A percentile compares a stretch with the other conserved stretches of the same genome.
These are phyloP conservation scores for Candida stauntonica DNA, from an alignment of 805 yeast genomes.

Conservation along the genomic window DNA sequence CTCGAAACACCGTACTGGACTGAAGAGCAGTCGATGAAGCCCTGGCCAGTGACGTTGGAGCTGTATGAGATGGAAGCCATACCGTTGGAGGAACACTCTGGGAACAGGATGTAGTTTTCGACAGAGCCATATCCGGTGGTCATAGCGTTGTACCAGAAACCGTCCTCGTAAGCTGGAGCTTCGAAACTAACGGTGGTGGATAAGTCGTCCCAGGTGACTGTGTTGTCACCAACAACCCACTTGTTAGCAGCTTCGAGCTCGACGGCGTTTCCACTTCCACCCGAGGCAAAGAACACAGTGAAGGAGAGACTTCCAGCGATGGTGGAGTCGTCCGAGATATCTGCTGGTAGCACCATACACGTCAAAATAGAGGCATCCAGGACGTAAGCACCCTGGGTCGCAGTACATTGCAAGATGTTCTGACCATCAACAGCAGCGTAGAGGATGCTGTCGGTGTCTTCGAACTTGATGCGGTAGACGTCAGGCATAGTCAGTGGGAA, in stretches of 20 bases:
- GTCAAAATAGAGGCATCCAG: slow-evolving; percentile 27
- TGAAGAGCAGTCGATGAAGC: slow-evolving; percentile 22
- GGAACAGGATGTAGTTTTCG: slow-evolving; percentile 32
- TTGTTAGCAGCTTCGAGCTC: slow-evolving; percentile 31
- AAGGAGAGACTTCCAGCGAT: slow-evolving; percentile 29
- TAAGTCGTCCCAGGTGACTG: slow-evolving; percentile 25
- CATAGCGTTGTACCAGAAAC: slow-evolving; percentile 25
- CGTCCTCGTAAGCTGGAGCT: slow-evolving; percentile 15
- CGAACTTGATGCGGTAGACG: slow-evolving; percentile 33
- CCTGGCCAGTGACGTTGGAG: slow-evolving; percentile 14
- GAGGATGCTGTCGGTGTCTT: slow-evolving; percentile 16
- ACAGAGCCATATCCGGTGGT: slow-evolving; percentile 30
- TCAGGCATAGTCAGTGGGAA: slow-evolving; percentile 28
- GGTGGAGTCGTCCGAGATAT: slow-evolving; percentile 15
- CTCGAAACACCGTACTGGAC: slow-evolving; percentile 22
- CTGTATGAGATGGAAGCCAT: slow-evolving; percentile 23
- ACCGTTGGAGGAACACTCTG: slow-evolving; percentile 28
- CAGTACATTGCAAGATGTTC: slow-evolving; percentile 29
- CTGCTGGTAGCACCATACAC: slow-evolving; percentile 26
- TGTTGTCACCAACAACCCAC: slow-evolving; percentile 28
- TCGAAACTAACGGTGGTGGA: slow-evolving; percentile 28
- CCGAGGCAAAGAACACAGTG: slow-evolving; percentile 30
- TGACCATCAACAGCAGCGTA: slow-evolving; percentile 26
- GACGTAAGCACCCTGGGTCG: slow-evolving; percentile 32
- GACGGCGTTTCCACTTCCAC: slow-evolving; percentile 29